Evolutionary conservation across 2,329 filamentous ascomycete species (phyloP), one percentile per base, ranked within the genome.

Genomic region (Trichoderma sp.): DNA sequence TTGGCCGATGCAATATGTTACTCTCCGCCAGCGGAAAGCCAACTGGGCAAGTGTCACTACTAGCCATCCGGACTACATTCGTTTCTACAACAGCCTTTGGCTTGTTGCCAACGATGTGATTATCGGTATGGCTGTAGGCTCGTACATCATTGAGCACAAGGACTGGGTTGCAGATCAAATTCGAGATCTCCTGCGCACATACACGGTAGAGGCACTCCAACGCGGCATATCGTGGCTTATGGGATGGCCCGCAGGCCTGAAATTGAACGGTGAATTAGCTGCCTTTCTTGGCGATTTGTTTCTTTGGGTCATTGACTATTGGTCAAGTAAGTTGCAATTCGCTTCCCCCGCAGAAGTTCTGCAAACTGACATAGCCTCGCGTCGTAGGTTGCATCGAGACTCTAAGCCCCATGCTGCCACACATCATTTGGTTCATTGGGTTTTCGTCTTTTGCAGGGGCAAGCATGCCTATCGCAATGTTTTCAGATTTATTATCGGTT

Each of bases 61-160:
- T 62, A 97, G 92, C 77, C 95, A 99, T 81, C 94, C 95, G 0
- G 96, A 99, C 81, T 99, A 99, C 80, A 99, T 99, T 75, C 92
- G 96, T 18, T 99, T 99, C 82, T 99, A 98, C 84, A 99, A 99
- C 81, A 98, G 94, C 78, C 85, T 99, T 5, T 99, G 96, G 96
- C 92, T 99, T 9, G 96, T 99, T 26, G 95, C 95, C 34, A 99
- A 99, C 83, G 96, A 99, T 83, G 92, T 99, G 61, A 99, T 99
- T 75, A 98, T 99, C 73, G 97, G 96, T 30, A 98, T 99, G 75
- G 96, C 96, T 1, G 83, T 99, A 8, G 97, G 96, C 0, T 97
- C 94, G 1, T 99, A 97, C 80, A 97, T 99, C 73, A 95, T 98
- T 74, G 96, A 99, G 79, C 98, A 99, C 77, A 91, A 94, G 2